A percentile compares a stretch with the other conserved stretches of the same genome.
phyloP scores from a whole-genome alignment of 2,329 filamentous ascomycete genomes.

The Penicillium glabrum region DNA sequence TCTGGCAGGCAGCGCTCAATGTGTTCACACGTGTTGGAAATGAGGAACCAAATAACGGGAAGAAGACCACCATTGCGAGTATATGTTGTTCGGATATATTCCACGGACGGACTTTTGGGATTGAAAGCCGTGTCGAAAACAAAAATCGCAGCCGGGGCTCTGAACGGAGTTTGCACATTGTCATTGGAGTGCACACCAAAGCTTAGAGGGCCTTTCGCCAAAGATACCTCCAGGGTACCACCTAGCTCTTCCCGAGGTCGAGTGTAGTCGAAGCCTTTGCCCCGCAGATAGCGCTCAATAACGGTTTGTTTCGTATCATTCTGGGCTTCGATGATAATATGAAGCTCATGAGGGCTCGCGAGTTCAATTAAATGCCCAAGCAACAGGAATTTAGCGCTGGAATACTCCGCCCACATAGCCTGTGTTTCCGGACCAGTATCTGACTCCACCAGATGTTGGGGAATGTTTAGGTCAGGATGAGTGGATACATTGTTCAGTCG shows the following conservation, averaged over 20 bases:
- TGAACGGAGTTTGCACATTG: constrained; percentile 32
- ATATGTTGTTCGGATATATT: constrained; percentile 40
- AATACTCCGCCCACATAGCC: constrained; percentile 48
- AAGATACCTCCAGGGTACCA: constrained; percentile 35
- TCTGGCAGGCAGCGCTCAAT: constrained; percentile 45
- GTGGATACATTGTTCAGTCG: constrained; percentile 44
- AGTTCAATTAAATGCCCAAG: constrained; percentile 44
- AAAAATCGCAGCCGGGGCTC: constrained; percentile 41
- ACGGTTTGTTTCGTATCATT: constrained; percentile 37
- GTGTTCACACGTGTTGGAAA: constrained; percentile 49
- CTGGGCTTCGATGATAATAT: constrained; percentile 41
- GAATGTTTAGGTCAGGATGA: constrained; percentile 47
- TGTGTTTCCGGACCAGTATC: constrained; percentile 37
- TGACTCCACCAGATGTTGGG: constrained; percentile 36
- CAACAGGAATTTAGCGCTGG: constrained; percentile 47
- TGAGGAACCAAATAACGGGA: constrained; percentile 45
- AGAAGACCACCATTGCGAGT: constrained; percentile 36
- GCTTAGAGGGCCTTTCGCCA: constrained; percentile 36
- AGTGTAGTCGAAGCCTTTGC: constrained; percentile 40
- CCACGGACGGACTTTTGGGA: constrained; percentile 38
- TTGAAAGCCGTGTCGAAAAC: constrained; percentile 46
- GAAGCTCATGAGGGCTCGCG: constrained; percentile 33
- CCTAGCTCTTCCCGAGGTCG: constrained; percentile 33
- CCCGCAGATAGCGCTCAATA: constrained; percentile 43
- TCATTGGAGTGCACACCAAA: constrained; percentile 38